Conservation (phyloP, 2,329 filamentous ascomycete species). For the Curvularia sp. region DNA sequence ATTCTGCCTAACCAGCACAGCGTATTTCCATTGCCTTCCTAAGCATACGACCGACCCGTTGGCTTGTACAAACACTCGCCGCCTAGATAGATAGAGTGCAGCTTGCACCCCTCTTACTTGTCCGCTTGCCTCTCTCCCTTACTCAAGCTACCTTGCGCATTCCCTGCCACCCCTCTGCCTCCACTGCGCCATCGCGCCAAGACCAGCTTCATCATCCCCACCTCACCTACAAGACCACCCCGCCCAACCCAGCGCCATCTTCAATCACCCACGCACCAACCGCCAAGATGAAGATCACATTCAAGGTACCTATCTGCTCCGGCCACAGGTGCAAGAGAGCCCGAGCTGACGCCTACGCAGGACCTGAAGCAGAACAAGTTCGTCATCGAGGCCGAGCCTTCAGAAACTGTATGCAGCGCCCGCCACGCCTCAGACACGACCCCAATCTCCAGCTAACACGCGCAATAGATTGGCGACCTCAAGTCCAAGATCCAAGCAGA, state of each 20-base stretch:
- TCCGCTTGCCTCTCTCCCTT: neutral
- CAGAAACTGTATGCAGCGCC: conserved; percentile 74
- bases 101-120: neutral
- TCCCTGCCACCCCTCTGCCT: conserved; percentile 8
- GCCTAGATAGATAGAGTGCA: neutral
- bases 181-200: conserved; percentile 16
- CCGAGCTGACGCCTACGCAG: conserved; percentile 57
- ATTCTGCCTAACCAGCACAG: conserved; percentile 9
- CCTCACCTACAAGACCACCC: conserved; percentile 34
- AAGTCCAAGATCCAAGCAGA: conserved; percentile 92
- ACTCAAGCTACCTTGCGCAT: neutral
- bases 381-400: conserved; percentile 90
- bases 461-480: conserved; percentile 76
- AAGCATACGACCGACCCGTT: conserved; percentile 13
- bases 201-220: conserved; percentile 19
- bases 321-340: conserved; percentile 15
- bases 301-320: conserved; percentile 63
- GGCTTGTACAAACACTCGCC: conserved; percentile 1
- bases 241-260: conserved; percentile 33
- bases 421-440: conserved; percentile 21
- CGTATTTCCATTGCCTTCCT: conserved; percentile 33
- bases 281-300: conserved; percentile 71
- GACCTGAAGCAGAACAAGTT: conserved; percentile 99
- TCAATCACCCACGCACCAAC: conserved; percentile 26
- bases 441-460: conserved; percentile 24